Conservation (phyloP, 2,329 filamentous ascomycete genomes). For the Dryadomyces quercivorus region DNA sequence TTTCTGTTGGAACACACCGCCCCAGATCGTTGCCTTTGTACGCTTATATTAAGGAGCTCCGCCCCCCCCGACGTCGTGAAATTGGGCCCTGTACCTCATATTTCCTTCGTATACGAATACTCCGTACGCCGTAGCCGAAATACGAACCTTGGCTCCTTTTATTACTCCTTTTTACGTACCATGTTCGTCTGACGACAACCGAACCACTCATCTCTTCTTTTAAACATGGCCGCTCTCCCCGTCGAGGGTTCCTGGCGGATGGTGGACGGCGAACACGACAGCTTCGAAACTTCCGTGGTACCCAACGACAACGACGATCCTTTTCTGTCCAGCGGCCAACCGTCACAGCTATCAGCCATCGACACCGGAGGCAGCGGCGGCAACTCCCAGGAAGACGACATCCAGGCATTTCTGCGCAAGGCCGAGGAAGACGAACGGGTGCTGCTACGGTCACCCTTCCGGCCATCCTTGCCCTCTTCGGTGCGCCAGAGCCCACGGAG, state of each 20-base stretch:
- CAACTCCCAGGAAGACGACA: conserved; percentile 41
- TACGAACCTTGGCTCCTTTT: no score
- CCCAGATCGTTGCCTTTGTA: background rate
- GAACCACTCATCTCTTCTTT: background rate
- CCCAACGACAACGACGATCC: conserved; percentile 28
- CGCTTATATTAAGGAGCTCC: background rate
- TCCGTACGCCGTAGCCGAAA: no score
- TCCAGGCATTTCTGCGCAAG: conserved; percentile 38
- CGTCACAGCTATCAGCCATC: conserved; percentile 25
- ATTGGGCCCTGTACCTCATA: no score
- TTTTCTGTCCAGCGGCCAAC: conserved; percentile 21
- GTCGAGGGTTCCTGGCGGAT: conserved; percentile 48
- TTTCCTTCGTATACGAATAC: no score
- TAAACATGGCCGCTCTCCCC: conserved; percentile 18
- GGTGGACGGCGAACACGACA: conserved; percentile 48
- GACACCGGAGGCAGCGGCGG: conserved; percentile 5
- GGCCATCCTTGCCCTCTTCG: conserved; percentile 34
- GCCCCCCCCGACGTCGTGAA: no score
- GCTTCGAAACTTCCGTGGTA: conserved; percentile 44
- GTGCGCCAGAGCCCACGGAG: conserved; percentile 18
- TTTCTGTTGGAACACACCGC: background rate
- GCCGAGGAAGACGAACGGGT: conserved; percentile 45
- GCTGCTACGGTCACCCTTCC: conserved; percentile 42
- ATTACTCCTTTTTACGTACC: background rate
- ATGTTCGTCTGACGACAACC: background rate